Evolutionary conservation across 495 filamentous ascomycete species (phyloP).

Genomic region (Xylaria palmicola): DNA sequence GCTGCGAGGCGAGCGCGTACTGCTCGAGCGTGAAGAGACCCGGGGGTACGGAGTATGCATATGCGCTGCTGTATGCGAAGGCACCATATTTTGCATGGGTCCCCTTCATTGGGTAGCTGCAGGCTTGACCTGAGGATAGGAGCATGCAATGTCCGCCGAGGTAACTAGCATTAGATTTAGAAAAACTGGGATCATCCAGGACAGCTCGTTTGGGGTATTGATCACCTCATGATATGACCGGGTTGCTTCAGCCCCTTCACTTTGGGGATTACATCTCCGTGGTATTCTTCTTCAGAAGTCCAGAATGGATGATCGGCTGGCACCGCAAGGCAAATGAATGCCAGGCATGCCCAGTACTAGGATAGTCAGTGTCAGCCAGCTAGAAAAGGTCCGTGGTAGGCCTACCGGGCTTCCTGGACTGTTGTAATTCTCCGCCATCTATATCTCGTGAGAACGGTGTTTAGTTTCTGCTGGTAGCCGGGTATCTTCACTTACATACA

Average conservation of each 20-base stretch:
- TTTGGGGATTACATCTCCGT: conserved; percentile 50
- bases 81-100: conserved; percentile 80
- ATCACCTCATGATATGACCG: conserved; percentile 62
- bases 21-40: conserved; percentile 75
- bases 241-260: conserved; percentile 62
- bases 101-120: conserved; percentile 75
- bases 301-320: conserved; percentile 72
- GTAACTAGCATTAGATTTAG: conserved; percentile 28
- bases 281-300: conserved; percentile 63
- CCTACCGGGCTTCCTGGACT: conserved; percentile 57
- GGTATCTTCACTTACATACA: conserved; percentile 55
- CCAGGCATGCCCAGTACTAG: conserved; percentile 75
- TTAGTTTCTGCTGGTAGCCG: neutral
- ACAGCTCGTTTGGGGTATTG: neutral
- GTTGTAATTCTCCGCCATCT: conserved; percentile 75
- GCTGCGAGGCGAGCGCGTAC: conserved; percentile 69
- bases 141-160: conserved; percentile 68
- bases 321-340: conserved; percentile 70
- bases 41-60: conserved; percentile 74
- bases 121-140: conserved; percentile 72
- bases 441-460: conserved; percentile 14
- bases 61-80: conserved; percentile 73
- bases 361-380: neutral
- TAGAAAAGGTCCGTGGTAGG: neutral
- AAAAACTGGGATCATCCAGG: neutral